Evolutionary conservation across 2,329 filamentous ascomycete genomes (phyloP).

Genomic region (Epichloe hybrida): DNA sequence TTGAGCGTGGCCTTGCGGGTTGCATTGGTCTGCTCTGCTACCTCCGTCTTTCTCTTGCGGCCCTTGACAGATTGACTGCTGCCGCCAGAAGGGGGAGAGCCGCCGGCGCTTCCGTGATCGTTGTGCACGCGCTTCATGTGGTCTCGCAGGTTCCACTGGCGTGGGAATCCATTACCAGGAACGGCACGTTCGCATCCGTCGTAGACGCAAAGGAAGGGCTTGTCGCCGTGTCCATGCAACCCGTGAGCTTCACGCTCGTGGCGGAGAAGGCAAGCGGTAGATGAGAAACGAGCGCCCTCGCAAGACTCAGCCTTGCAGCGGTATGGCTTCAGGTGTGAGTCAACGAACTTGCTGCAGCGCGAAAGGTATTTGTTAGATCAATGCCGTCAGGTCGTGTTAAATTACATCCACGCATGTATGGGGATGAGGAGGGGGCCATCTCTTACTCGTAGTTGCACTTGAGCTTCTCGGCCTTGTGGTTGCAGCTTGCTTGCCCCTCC

Average conservation of each 20-base stretch:
- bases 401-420: neutral
- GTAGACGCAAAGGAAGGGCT: slow-evolving; percentile 82
- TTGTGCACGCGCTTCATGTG: slow-evolving; percentile 95
- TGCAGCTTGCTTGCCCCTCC: slow-evolving; percentile 57
- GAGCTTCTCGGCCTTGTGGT: slow-evolving; percentile 85
- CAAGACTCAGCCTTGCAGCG: slow-evolving; percentile 79
- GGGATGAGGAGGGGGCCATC: slow-evolving; percentile 11
- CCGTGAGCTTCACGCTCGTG: slow-evolving; percentile 94
- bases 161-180: slow-evolving; percentile 77
- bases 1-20: slow-evolving; percentile 38
- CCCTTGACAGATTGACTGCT: slow-evolving; percentile 28
- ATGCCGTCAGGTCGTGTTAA: too few relatives aligned
- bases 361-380: slow-evolving; percentile 11
- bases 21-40: slow-evolving; percentile 23
- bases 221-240: slow-evolving; percentile 87
- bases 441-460: slow-evolving; percentile 98
- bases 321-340: slow-evolving; percentile 94
- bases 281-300: slow-evolving; percentile 80
- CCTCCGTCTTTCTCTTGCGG: slow-evolving; percentile 46
- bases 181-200: slow-evolving; percentile 74
- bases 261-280: slow-evolving; percentile 83
- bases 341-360: slow-evolving; percentile 71
- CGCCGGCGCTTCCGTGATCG: slow-evolving; percentile 33
- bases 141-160: slow-evolving; percentile 90
- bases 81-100: slow-evolving; percentile 25